Conservation (phyloP, 2,329 filamentous ascomycete species). For the Beauveria sp. region DNA sequence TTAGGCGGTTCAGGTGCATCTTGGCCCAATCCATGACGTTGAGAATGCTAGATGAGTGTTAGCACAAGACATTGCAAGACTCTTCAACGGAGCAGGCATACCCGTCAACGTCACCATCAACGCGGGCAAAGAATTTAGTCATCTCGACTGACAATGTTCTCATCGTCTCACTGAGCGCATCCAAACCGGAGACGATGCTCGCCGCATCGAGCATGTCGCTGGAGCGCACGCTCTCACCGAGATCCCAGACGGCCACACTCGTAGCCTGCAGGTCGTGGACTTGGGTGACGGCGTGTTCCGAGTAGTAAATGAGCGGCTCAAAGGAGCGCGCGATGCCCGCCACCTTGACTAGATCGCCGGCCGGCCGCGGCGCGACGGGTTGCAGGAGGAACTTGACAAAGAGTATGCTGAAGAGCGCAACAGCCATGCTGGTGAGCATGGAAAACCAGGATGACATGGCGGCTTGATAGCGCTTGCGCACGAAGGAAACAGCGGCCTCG, state of each 20-base stretch:
- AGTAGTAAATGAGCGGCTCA: slow-evolving; percentile 91
- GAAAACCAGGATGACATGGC: slow-evolving; percentile 65
- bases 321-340: slow-evolving; percentile 85
- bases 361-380: slow-evolving; percentile 46
- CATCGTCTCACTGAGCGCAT: slow-evolving; percentile 77
- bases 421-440: slow-evolving; percentile 52
- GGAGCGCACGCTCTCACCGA: slow-evolving; percentile 79
- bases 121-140: slow-evolving; percentile 86
- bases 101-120: slow-evolving; percentile 87
- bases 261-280: slow-evolving; percentile 86
- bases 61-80: slow-evolving; percentile 12
- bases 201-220: slow-evolving; percentile 88
- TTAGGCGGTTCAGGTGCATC: slow-evolving; percentile 68
- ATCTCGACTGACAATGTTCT: slow-evolving; percentile 79
- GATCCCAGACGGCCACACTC: slow-evolving; percentile 87
- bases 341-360: slow-evolving; percentile 74
- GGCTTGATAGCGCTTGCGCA: slow-evolving; percentile 51
- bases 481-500: slow-evolving; percentile 59
- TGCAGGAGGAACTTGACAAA: slow-evolving; percentile 60
- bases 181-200: slow-evolving; percentile 77
- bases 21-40: slow-evolving; percentile 96
- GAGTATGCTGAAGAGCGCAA: slow-evolving; percentile 57
- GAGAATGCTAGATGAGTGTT: slow-evolving; percentile 53
- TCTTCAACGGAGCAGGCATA: slow-evolving; percentile 27
- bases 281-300: slow-evolving; percentile 78